These are phyloP conservation scores for Cercospora sp. DNA, from an alignment of 2,329 filamentous ascomycete species.

Conservation along the genomic window DNA sequence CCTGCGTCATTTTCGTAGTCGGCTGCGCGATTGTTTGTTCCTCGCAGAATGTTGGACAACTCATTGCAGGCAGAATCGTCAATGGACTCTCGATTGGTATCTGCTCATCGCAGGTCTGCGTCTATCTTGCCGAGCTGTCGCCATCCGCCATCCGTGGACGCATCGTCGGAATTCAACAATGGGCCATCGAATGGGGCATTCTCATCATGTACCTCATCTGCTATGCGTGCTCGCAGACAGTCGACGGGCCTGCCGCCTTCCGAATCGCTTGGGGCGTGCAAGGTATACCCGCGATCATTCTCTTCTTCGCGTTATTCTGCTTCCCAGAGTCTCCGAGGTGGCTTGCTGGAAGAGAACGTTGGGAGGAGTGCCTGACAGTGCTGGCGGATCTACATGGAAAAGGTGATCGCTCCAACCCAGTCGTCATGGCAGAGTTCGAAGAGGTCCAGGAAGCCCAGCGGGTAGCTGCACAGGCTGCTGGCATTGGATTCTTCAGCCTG, in stretches of 20 bases:
- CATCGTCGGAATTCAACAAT: slow-evolving; percentile 71
- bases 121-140: slow-evolving; percentile 63
- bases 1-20: slow-evolving; percentile 45
- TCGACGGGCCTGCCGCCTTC: slow-evolving; percentile 48
- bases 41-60: slow-evolving; percentile 65
- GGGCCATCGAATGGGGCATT: slow-evolving; percentile 67
- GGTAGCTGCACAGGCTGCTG: slow-evolving; percentile 44
- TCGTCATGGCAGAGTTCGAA: slow-evolving; percentile 51
- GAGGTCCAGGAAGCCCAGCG: slow-evolving; percentile 47
- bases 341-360: slow-evolving; percentile 50
- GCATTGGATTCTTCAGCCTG: slow-evolving; percentile 45
- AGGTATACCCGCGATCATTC: slow-evolving; percentile 47
- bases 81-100: slow-evolving; percentile 73
- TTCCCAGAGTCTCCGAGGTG: slow-evolving; percentile 51
- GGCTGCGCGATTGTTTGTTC: slow-evolving; percentile 65
- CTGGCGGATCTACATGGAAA: slow-evolving; percentile 49
- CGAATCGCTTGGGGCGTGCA: slow-evolving; percentile 52
- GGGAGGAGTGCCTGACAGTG: slow-evolving; percentile 47
- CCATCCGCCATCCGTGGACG: slow-evolving; percentile 59
- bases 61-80: slow-evolving; percentile 67
- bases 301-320: slow-evolving; percentile 49
- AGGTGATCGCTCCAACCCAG: slow-evolving; percentile 47
- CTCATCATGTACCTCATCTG: slow-evolving; percentile 69
- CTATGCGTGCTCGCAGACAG: slow-evolving; percentile 56
- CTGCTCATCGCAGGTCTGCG: slow-evolving; percentile 66